Evolutionary conservation across 108 stramenopile genomes (phyloP), one percentile per base, ranked within the genome.

Genomic region (Asterionellopsis glacialis): DNA sequence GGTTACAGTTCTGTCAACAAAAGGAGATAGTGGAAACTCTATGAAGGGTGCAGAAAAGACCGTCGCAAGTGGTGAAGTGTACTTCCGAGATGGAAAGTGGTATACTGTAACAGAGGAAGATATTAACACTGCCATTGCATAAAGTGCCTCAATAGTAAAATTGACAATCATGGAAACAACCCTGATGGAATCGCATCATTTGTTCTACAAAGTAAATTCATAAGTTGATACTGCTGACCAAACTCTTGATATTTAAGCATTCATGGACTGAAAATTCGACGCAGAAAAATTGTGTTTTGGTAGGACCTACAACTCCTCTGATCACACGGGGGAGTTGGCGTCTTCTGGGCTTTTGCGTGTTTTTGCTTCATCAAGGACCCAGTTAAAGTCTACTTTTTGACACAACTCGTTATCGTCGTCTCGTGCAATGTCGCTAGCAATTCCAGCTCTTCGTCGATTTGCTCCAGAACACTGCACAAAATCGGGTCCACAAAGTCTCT

Each of bases 1-100:
- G 41, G 61, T 83, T 2, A 83, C 82, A 9, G 77, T 88, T 23
- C 64, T 88, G 27, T 59, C 79, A 39, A 50, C 67, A 47, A 73
- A 47, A 4, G 47, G 51, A 16, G 57, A 68, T 18, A 41, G 57
- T 18, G 45, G 40, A n/a, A 53, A 54, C 0, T 56, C 38, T 12
- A 33, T 33, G 33, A 41, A 48, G 26, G 83, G 79, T 16, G 61
- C 64, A 33, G 79, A 86, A 45, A 65, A 76, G 45, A 69, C 78
- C 23, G 25, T 84, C 12, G 75, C 85, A 15, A 58, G 50, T 11
- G 88, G 88, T 14, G 76, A 86, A 63, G 53, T 86, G 9, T 89
- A 83, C 49, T 50, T 61, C 41, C 64, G 69, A 3, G 73, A 84
- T 55, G 88, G 81, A 54, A 71, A 77, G 24, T 86, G 71, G 64